A percentile compares a stretch with the other conserved stretches of the same genome.
Evolutionary conservation across 2,329 filamentous ascomycete genomes (phyloP).

Genomic region (Botryotinia calthae): DNA sequence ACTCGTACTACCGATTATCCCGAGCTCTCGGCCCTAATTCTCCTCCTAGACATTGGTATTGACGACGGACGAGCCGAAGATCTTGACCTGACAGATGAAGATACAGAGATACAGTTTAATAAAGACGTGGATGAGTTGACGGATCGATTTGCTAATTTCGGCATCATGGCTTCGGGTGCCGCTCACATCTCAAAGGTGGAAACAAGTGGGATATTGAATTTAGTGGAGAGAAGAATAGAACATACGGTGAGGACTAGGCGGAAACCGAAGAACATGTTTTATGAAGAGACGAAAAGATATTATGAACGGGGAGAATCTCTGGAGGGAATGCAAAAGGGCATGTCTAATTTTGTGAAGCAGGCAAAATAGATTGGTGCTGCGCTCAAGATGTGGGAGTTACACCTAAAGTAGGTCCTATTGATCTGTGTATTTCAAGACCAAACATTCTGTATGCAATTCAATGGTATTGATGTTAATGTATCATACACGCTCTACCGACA

Average conservation of each 20-base stretch:
- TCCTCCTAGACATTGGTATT: slow-evolving; percentile 71
- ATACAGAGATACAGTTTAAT: slow-evolving; percentile 60
- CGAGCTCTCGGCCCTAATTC: slow-evolving; percentile 61
- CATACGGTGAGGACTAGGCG: slow-evolving; percentile 64
- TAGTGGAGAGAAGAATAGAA: slow-evolving; percentile 69
- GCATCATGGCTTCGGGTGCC: slow-evolving; percentile 73
- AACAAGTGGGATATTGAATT: slow-evolving; percentile 72
- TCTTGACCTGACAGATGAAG: slow-evolving; percentile 37
- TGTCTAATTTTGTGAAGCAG: slow-evolving; percentile 32
- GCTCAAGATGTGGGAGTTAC: neutral
- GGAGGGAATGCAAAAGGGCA: slow-evolving; percentile 33
- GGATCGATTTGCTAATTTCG: slow-evolving; percentile 54
- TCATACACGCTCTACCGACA: slow-evolving; percentile 38
- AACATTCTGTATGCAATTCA: slow-evolving; percentile 7
- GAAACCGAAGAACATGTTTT: slow-evolving; percentile 68
- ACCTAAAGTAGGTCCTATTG: neutral
- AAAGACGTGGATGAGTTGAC: slow-evolving; percentile 65
- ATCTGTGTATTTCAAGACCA: neutral
- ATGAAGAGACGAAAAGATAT: slow-evolving; percentile 28
- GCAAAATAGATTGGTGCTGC: neutral
- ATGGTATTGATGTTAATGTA: slow-evolving; percentile 28
- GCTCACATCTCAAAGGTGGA: slow-evolving; percentile 70
- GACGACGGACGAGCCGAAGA: slow-evolving; percentile 54
- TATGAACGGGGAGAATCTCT: slow-evolving; percentile 41
- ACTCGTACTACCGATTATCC: slow-evolving; percentile 62